These are phyloP conservation scores for Solanum lignicaule DNA, from an alignment of 257 asterid genomes.

Conservation along the genomic window DNA sequence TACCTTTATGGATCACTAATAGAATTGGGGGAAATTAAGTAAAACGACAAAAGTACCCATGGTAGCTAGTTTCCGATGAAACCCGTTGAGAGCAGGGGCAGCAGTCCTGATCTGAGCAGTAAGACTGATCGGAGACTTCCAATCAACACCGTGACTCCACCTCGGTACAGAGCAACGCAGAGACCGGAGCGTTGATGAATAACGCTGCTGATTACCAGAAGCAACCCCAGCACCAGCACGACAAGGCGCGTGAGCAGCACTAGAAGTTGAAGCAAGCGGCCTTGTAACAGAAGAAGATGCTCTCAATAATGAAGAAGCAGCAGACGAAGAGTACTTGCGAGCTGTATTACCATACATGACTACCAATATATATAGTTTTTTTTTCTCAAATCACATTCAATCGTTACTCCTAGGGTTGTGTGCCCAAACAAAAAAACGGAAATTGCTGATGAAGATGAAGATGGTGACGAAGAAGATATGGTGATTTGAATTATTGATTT, in stretches of 20 bases:
- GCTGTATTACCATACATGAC: constrained; percentile 8
- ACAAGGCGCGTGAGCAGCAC: not conserved
- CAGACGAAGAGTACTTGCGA: constrained; percentile 19
- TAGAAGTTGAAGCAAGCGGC: not conserved
- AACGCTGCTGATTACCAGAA: constrained; percentile 32
- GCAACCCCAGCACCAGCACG: not conserved
- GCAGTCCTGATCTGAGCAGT: constrained; percentile 69
- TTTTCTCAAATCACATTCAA: constrained; percentile 6
- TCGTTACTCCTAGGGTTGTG: constrained; percentile 21
- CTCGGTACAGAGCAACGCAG: constrained; percentile 32
- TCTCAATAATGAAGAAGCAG: constrained; percentile 53
- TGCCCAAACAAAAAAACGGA: constrained; percentile 3
- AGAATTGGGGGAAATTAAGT: not conserved
- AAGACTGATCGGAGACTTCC: constrained; percentile 68
- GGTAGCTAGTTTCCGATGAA: constrained; percentile 71
- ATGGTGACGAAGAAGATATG: not conserved
- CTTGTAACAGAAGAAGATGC: constrained; percentile 32
- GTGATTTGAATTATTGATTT: not conserved
- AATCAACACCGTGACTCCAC: constrained; percentile 90
- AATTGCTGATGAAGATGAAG: not conserved
- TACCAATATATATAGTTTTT: not conserved
- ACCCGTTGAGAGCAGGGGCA: constrained; percentile 27
- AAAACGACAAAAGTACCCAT: constrained; percentile 39
- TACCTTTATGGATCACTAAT: not conserved
- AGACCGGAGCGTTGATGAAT: constrained; percentile 24